Conservation (phyloP, 805 yeast species). For the Candida schatavii region DNA sequence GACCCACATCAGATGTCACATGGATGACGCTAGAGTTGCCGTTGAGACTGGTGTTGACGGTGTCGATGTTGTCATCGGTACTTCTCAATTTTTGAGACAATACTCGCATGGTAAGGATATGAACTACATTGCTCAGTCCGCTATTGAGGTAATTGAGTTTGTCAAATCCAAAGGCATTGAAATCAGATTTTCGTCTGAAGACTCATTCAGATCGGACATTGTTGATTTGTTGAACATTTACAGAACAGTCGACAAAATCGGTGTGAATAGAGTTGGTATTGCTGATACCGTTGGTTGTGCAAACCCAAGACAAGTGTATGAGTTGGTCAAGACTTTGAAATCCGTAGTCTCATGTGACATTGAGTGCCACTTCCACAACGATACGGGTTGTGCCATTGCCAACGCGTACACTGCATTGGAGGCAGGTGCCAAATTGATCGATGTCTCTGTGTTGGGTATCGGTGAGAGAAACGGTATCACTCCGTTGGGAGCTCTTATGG, state of each 20-base stretch:
- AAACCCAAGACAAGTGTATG: slow-evolving; percentile 61
- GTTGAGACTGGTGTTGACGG: slow-evolving; percentile 65
- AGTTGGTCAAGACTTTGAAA: slow-evolving; percentile 55
- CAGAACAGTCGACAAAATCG: slow-evolving; percentile 59
- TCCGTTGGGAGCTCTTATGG: slow-evolving; percentile 61
- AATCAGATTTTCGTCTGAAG: slow-evolving; percentile 57
- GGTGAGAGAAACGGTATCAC: slow-evolving; percentile 66
- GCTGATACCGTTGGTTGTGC: slow-evolving; percentile 67
- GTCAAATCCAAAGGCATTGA: slow-evolving; percentile 61
- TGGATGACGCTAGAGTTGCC: slow-evolving; percentile 60
- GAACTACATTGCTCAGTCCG: slow-evolving; percentile 56
- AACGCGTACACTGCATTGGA: slow-evolving; percentile 62
- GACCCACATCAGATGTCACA: slow-evolving; percentile 60
- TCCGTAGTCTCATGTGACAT: slow-evolving; percentile 58
- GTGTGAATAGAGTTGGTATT: slow-evolving; percentile 61
- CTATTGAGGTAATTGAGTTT: slow-evolving; percentile 57
- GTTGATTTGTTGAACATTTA: slow-evolving; percentile 58
- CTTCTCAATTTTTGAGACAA: slow-evolving; percentile 55
- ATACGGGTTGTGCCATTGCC: slow-evolving; percentile 63
- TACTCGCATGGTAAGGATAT: slow-evolving; percentile 61
- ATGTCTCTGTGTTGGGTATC: slow-evolving; percentile 57
- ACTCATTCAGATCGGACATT: slow-evolving; percentile 58
- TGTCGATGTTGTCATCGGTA: slow-evolving; percentile 59
- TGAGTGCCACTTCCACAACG: slow-evolving; percentile 62
- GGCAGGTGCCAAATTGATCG: slow-evolving; percentile 60